Percentiles rank a stretch among this genome's conserved stretches.
These are phyloP conservation scores for Amylostereum chailletii DNA, from an alignment of 1,284 basidiomycete genomes.

Conservation along the genomic window DNA sequence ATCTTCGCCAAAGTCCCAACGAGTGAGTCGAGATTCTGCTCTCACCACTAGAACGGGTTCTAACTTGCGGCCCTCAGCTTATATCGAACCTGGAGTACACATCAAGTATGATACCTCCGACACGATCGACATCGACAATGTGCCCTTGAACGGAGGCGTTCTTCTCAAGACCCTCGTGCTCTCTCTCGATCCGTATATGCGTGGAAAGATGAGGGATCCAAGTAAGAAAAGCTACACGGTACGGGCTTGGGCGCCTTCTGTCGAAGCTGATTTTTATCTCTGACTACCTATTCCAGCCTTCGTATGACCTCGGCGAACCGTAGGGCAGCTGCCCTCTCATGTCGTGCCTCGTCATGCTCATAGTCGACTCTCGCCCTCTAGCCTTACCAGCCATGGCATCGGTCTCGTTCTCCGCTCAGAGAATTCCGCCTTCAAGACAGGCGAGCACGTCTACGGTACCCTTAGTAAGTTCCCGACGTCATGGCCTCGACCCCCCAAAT, in stretches of 20 bases:
- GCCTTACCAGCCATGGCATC: constrained; percentile 16
- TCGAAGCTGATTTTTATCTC: too few relatives aligned
- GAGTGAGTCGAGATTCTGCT: too few relatives aligned
- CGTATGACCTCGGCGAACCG: too few relatives aligned
- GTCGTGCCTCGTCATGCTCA: too few relatives aligned
- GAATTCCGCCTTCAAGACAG: constrained; percentile 16
- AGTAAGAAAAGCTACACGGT: constrained; percentile 6
- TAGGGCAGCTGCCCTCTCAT: too few relatives aligned
- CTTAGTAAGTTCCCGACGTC: constrained; percentile 13
- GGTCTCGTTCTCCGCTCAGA: constrained; percentile 24
- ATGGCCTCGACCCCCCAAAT: too few relatives aligned
- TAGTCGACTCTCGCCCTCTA: neutral
- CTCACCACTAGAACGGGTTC: too few relatives aligned
- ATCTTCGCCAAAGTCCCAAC: too few relatives aligned
- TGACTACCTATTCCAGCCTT: too few relatives aligned
- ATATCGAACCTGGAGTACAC: constrained; percentile 20
- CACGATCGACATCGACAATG: constrained; percentile 27
- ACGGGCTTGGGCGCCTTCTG: too few relatives aligned
- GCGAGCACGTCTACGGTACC: constrained; percentile 21
- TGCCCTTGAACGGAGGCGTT: constrained; percentile 25
- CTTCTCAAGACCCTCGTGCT: constrained; percentile 26
- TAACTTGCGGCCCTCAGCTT: too few relatives aligned
- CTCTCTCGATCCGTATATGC: constrained; percentile 29
- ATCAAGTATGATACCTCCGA: constrained; percentile 20
- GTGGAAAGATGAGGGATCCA: constrained; percentile 19